These are phyloP conservation scores for Circinella minor DNA, from an alignment of 371 early-diverging fungal genomes.

Conservation along the genomic window DNA sequence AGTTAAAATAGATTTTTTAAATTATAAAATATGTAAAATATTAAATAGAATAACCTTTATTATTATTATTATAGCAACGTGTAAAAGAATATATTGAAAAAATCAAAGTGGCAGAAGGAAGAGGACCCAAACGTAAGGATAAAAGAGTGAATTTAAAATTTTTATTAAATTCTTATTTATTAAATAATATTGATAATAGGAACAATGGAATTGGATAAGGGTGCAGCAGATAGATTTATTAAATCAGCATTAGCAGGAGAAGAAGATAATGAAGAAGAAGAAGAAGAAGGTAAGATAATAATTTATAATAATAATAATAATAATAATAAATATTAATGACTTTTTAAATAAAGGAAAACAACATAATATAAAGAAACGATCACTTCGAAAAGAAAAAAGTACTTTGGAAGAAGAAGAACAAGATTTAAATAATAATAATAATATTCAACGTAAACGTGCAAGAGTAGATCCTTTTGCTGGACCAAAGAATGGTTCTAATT, in stretches of 20 bases:
- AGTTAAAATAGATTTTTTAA: not conserved
- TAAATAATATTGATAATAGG: slow-evolving; percentile 22
- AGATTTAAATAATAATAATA: not conserved
- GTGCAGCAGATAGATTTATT: slow-evolving; percentile 61
- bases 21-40: too few species aligned
- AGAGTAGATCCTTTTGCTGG: slow-evolving; percentile 14
- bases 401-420: not conserved
- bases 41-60: too few species aligned
- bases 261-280: not conserved
- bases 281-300: slow-evolving; percentile 7
- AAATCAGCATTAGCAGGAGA: slow-evolving; percentile 44
- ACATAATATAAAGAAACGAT: not conserved
- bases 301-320: not conserved
- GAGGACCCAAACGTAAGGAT: slow-evolving; percentile 41
- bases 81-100: slow-evolving; percentile 55
- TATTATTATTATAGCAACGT: slow-evolving; percentile 39
- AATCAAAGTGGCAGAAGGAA: slow-evolving; percentile 46
- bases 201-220: slow-evolving; percentile 54
- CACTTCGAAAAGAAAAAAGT: not conserved
- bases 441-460: slow-evolving; percentile 1
- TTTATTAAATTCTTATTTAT: slow-evolving; percentile 1
- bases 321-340: not conserved
- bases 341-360: not conserved
- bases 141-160: too few species aligned
- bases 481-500: not conserved